phyloP scores from a whole-genome alignment of 257 asterid species.

The Solanum bukasovii region DNA sequence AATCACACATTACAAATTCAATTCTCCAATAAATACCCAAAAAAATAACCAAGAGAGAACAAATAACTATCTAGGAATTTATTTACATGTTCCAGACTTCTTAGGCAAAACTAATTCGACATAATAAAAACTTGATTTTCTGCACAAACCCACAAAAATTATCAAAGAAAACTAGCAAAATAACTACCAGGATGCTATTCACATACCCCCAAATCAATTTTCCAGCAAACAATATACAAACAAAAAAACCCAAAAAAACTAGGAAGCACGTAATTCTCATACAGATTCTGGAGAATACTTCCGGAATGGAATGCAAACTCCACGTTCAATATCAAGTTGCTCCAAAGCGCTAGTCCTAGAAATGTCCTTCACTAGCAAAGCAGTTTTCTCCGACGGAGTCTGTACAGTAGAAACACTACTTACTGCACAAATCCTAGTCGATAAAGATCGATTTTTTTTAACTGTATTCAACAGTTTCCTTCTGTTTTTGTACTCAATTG shows the following conservation, averaged over 20 bases:
- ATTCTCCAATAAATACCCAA: neutral
- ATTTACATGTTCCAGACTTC: neutral
- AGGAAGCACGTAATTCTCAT: slow-evolving; percentile 2
- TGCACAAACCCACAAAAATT: neutral
- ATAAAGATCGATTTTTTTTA: neutral
- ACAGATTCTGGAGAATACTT: slow-evolving; percentile 77
- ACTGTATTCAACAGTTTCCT: neutral
- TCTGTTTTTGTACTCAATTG: neutral
- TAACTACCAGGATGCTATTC: neutral
- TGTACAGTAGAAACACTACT: neutral
- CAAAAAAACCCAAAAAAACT: neutral
- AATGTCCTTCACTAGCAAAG: neutral
- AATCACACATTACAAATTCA: neutral
- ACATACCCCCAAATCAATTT: neutral
- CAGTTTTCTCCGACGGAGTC: neutral
- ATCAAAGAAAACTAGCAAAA: neutral
- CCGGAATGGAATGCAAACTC: slow-evolving; percentile 82
- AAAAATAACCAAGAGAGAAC: neutral
- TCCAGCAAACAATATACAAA: neutral
- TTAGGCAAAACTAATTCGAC: neutral
- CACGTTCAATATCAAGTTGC: slow-evolving; percentile 84
- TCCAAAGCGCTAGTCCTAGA: slow-evolving; percentile 49
- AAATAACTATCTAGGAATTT: neutral
- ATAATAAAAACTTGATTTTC: neutral
- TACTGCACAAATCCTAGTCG: neutral